Evolutionary conservation across 23 red algal genomes (phyloP).

Genomic region (Gracilariopsis chorda): DNA sequence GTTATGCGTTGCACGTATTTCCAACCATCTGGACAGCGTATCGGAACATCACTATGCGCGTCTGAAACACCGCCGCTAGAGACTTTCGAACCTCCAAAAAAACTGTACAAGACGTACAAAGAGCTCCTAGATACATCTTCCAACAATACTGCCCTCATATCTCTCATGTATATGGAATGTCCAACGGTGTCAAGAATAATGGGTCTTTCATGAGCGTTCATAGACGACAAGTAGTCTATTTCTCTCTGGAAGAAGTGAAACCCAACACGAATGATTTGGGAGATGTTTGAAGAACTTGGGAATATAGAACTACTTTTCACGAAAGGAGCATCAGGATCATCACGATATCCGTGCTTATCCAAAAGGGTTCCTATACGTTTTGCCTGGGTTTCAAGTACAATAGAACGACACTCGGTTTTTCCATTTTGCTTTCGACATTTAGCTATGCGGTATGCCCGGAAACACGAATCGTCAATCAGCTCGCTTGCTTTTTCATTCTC

Average conservation of each 20-base stretch:
- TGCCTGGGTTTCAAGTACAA: not conserved
- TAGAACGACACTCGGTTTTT: not conserved
- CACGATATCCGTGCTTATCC: not conserved
- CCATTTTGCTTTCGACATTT: not conserved
- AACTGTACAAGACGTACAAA: not conserved
- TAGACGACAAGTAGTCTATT: not conserved
- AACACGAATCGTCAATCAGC: not conserved
- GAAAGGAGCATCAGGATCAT: not conserved
- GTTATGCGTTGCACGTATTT: not conserved
- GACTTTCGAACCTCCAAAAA: not conserved
- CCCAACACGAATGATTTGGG: not conserved
- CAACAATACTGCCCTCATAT: not conserved
- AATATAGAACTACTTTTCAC: not conserved
- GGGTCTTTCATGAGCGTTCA: not conserved
- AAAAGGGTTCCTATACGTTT: not conserved
- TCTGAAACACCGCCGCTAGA: not conserved
- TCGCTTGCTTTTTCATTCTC: not conserved
- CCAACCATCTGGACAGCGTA: not conserved
- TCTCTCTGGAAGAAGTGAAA: not conserved
- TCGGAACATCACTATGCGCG: not conserved
- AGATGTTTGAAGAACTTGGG: not conserved
- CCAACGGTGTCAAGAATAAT: not conserved
- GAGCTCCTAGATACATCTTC: not conserved
- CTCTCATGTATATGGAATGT: not conserved
- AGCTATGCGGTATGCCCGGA: not conserved